phyloP scores from a whole-genome alignment of 345 rosid genomes.

The Salix udensis region DNA sequence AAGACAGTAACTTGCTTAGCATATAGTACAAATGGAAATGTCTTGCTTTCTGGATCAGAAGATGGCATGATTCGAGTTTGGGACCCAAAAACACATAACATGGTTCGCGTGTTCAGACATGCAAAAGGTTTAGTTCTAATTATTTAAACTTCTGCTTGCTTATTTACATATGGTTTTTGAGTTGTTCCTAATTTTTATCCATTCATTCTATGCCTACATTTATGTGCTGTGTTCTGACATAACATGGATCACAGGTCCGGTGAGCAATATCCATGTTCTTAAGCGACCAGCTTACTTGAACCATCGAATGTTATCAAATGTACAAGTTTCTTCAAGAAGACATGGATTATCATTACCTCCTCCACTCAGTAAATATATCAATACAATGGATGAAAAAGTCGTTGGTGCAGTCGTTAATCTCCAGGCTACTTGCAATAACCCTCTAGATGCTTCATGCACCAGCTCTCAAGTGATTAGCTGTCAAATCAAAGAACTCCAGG shows the following conservation, averaged over 20 bases:
- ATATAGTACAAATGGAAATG: conserved; percentile 47
- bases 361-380: conserved; percentile 55
- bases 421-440: conserved; percentile 21
- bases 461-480: conserved; percentile 43
- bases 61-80: conserved; percentile 73
- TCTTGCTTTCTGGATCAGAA: conserved; percentile 72
- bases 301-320: conserved; percentile 18
- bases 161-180: background rate
- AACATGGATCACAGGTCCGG: conserved; percentile 43
- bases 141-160: background rate
- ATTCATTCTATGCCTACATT: background rate
- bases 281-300: conserved; percentile 31
- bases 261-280: conserved; percentile 61
- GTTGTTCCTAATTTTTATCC: background rate
- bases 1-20: conserved; percentile 71
- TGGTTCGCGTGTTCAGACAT: conserved; percentile 52
- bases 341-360: conserved; percentile 48
- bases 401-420: conserved; percentile 39
- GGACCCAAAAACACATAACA: conserved; percentile 44
- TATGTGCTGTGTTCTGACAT: background rate
- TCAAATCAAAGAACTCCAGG: conserved; percentile 76
- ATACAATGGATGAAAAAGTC: conserved; percentile 39
- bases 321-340: conserved; percentile 47
- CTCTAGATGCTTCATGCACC: conserved; percentile 27
- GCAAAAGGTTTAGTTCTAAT: conserved; percentile 51